These are phyloP conservation scores for Sphagnum tenellum DNA, from an alignment of 225 moss, liverwort and hornwort species.

Conservation along the genomic window DNA sequence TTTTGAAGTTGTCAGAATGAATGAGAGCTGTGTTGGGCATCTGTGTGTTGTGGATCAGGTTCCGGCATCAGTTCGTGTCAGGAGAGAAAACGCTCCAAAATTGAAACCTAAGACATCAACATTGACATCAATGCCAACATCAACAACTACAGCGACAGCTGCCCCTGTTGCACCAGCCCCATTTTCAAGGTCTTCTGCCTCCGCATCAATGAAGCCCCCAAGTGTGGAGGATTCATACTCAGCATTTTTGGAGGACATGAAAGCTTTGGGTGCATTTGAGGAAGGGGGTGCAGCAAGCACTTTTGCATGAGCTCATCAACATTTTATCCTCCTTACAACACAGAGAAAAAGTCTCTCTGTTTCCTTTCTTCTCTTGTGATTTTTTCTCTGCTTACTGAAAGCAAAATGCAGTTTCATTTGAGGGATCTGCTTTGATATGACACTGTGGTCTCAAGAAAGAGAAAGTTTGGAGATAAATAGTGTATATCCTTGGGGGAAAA, in stretches of 20 bases:
- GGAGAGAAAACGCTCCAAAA: constrained; percentile 76
- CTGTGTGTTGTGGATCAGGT: constrained; percentile 40
- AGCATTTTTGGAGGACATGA: constrained; percentile 99
- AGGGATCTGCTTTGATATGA: too few relatives aligned
- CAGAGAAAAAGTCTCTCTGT: too few relatives aligned
- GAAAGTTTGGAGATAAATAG: too few relatives aligned
- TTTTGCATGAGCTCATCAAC: constrained; percentile 9
- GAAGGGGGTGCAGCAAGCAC: constrained; percentile 51
- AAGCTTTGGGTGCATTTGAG: constrained; percentile 92
- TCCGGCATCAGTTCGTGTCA: constrained; percentile 94
- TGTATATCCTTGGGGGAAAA: too few relatives aligned
- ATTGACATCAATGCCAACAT: too few relatives aligned
- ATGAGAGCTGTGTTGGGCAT: too few relatives aligned
- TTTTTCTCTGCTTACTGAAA: too few relatives aligned
- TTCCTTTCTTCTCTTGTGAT: too few relatives aligned
- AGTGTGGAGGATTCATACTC: constrained; percentile 92
- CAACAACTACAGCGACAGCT: constrained; percentile 10
- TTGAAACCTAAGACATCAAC: constrained; percentile 50
- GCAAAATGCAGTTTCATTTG: too few relatives aligned
- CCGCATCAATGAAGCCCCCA: constrained; percentile 52
- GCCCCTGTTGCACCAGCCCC: constrained; percentile 19
- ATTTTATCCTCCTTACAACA: too few relatives aligned
- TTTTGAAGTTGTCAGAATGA: too few relatives aligned
- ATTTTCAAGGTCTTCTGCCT: not conserved
- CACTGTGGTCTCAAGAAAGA: too few relatives aligned